Evolutionary conservation across 2,329 filamentous ascomycete species (phyloP).

Genomic region (Paraphoma chrysanthemicola): DNA sequence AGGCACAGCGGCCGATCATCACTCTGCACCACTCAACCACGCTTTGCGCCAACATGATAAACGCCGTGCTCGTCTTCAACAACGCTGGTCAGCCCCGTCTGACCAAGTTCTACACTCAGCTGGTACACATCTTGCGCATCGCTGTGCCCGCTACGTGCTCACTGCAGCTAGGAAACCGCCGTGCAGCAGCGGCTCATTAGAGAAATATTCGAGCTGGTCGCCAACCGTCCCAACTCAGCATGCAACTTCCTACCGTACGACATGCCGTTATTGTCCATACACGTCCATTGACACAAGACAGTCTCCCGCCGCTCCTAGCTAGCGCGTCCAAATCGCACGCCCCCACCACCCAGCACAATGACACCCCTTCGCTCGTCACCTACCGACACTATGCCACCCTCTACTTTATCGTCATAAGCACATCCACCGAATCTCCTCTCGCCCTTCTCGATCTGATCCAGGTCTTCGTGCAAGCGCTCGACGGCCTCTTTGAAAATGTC

Average conservation of each 20-base stretch:
- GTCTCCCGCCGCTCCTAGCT: constrained; percentile 67
- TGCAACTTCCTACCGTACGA: constrained; percentile 90
- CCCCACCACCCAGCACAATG: constrained; percentile 71
- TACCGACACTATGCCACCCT: constrained; percentile 98
- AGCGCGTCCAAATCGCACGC: constrained; percentile 54
- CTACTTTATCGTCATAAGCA: constrained; percentile 98
- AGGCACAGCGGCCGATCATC: background rate
- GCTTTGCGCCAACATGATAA: constrained; percentile 74
- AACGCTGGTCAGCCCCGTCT: constrained; percentile 95
- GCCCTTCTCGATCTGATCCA: constrained; percentile 96
- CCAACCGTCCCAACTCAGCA: constrained; percentile 86
- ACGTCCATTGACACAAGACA: constrained; percentile 62
- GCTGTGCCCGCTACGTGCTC: too few relatives aligned
- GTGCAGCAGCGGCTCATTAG: constrained; percentile 96
- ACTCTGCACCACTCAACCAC: background rate
- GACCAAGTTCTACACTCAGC: constrained; percentile 98
- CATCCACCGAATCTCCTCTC: constrained; percentile 92
- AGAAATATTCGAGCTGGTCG: constrained; percentile 95
- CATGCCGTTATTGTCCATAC: constrained; percentile 18
- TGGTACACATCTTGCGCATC: constrained; percentile 47
- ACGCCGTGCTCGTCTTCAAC: constrained; percentile 98
- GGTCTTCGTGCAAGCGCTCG: constrained; percentile 95
- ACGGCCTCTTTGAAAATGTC: constrained; percentile 96
- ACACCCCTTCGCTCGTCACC: constrained; percentile 92
- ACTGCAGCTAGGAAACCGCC: constrained; percentile 70